Evolutionary conservation across 805 yeast genomes (phyloP).

Genomic region (Metschnikowia continentalis): DNA sequence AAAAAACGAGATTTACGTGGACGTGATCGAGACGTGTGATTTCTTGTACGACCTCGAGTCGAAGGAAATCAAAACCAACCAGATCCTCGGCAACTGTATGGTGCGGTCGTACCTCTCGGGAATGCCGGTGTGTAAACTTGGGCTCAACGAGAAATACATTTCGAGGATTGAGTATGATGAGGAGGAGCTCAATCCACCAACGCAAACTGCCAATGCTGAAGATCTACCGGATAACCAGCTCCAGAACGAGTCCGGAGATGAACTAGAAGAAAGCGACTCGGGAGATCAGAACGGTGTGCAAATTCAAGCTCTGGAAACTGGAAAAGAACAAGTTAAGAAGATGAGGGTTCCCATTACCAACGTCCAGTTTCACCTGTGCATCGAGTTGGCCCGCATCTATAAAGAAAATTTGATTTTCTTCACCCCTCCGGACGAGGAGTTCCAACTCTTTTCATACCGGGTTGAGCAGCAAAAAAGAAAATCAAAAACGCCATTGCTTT

Average conservation of each 20-base stretch:
- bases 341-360: slow-evolving; percentile 31
- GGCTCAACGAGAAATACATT: slow-evolving; percentile 38
- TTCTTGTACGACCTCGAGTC: slow-evolving; percentile 33
- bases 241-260: slow-evolving; percentile 3
- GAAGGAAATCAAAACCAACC: slow-evolving; percentile 26
- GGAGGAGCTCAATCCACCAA: slow-evolving; percentile 5
- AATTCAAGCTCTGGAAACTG: not conserved
- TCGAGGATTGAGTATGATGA: slow-evolving; percentile 29
- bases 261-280: not conserved
- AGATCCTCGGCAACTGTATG: slow-evolving; percentile 30
- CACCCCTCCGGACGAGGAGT: slow-evolving; percentile 74
- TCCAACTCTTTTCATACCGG: slow-evolving; percentile 35
- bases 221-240: slow-evolving; percentile 12
- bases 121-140: slow-evolving; percentile 40
- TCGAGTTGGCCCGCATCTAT: slow-evolving; percentile 68
- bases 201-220: not conserved
- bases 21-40: slow-evolving; percentile 36
- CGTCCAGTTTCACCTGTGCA: slow-evolving; percentile 59
- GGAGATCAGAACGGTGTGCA: too few species aligned
- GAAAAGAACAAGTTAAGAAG: not conserved
- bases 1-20: slow-evolving; percentile 42
- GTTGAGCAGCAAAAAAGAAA: slow-evolving; percentile 40
- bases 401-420: slow-evolving; percentile 64
- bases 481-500: slow-evolving; percentile 39
- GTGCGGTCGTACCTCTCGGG: slow-evolving; percentile 41